These are phyloP conservation scores for Helotiales sp. DNA, from an alignment of 2,329 filamentous ascomycete species.

Conservation along the genomic window DNA sequence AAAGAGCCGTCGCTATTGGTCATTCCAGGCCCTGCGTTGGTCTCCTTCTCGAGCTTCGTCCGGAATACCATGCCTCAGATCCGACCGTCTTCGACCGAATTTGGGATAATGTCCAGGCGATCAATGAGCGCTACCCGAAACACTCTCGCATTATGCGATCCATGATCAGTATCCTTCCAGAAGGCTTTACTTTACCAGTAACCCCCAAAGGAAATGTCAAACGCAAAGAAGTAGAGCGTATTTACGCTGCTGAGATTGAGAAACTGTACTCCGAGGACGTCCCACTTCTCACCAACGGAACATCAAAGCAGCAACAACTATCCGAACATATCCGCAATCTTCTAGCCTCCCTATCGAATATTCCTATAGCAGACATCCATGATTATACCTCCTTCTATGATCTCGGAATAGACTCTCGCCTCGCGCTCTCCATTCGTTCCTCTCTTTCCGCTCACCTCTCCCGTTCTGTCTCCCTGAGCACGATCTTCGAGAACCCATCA, in stretches of 20 bases:
- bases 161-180: conserved; percentile 32
- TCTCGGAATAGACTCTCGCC: conserved; percentile 30
- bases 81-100: conserved; percentile 8
- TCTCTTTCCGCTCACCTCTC: conserved; percentile 27
- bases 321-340: conserved; percentile 25
- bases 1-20: conserved; percentile 29
- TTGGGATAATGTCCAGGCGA: conserved; percentile 25
- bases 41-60: conserved; percentile 30
- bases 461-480: conserved; percentile 29
- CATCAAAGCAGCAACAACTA: conserved; percentile 10
- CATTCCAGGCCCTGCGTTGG: conserved; percentile 29
- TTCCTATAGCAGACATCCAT: conserved; percentile 17
- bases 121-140: conserved; percentile 26
- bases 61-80: conserved; percentile 19
- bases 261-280: conserved; percentile 20
- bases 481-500: conserved; percentile 34
- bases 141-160: conserved; percentile 29
- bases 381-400: conserved; percentile 29
- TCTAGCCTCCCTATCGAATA: conserved; percentile 20
- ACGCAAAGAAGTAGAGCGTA: conserved; percentile 31
- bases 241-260: conserved; percentile 29
- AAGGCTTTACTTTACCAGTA: conserved; percentile 29
- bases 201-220: conserved; percentile 37
- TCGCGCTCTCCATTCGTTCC: conserved; percentile 28
- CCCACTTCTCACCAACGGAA: neutral